Base-by-base conservation (phyloP, 2,329 filamentous ascomycete genomes). In the Ustilaginoidea virens region DNA sequence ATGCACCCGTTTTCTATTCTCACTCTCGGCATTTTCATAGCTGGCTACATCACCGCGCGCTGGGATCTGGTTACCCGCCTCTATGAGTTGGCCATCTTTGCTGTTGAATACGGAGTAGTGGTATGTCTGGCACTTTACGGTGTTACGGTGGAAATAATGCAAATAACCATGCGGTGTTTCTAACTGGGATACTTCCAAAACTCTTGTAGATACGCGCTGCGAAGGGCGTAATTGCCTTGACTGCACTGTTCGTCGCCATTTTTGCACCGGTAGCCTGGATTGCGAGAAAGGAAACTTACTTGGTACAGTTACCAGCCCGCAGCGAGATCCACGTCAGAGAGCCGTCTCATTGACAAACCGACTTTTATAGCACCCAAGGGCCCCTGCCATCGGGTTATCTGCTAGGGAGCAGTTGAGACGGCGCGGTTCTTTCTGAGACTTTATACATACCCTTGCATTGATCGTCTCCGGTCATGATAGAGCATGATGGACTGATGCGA, bases 1-100 rank as follows among this genome's bases (percentile, higher is more conserved):
- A 96, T 96, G 87, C 86, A 94, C 83, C 83, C 86, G 49, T 94
- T 96, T 65, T 96, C 87, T 39, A 66, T 87, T 55, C 72, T 94
- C 57, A 92, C 86, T 49, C 75, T 93, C 61, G 85, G 80, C 61
- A 94, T 98, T 64, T 98, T 98, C 66, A 80, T 96, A 69, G 87
- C 90, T 63, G 90, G 90, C 58, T 98, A 98, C 69, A 96, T 87
- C 56, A 98, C 90, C 60, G 90, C 90, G 52, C 80, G 90, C 66
- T 98, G 90, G 86, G 90, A 96, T 60, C 76, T 98, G 38, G 85
- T 94, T 43, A 94, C 87, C 45, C 78, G 86, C 47, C 69, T 96
- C 46, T 93, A 94, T 77, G 87, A 98, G 60, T 74, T 98, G 47
- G 80, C 83, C 43, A 80, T 93, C 41, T 98, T 96, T 55, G 90